Percentiles rank a stretch among this genome's conserved stretches.
These are phyloP conservation scores for Calocybe cyanea DNA, from an alignment of 768 basidiomycete species.

Conservation along the genomic window DNA sequence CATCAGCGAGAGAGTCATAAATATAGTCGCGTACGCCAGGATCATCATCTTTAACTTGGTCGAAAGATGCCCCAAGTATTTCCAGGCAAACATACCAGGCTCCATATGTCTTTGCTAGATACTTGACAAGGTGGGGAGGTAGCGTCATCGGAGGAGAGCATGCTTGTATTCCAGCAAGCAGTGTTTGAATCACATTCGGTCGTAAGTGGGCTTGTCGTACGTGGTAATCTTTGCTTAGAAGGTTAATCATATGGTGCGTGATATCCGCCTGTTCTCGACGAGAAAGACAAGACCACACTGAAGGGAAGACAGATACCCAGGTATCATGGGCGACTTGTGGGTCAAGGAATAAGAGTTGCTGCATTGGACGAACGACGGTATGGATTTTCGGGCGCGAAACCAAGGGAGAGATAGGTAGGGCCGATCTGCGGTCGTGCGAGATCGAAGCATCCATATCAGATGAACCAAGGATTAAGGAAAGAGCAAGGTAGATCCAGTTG, in stretches of 20 bases:
- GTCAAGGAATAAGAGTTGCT: slow-evolving; percentile 81
- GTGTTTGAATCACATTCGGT: slow-evolving; percentile 89
- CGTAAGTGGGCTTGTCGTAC: slow-evolving; percentile 82
- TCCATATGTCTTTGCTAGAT: slow-evolving; percentile 91
- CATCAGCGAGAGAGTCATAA: slow-evolving; percentile 86
- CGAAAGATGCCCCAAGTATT: slow-evolving; percentile 77
- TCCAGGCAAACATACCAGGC: slow-evolving; percentile 94
- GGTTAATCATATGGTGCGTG: slow-evolving; percentile 83
- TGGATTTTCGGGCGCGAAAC: slow-evolving; percentile 43
- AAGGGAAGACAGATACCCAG: slow-evolving; percentile 87
- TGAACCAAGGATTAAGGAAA: slow-evolving; percentile 81
- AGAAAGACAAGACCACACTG: slow-evolving; percentile 81
- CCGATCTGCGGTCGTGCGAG: slow-evolving; percentile 38
- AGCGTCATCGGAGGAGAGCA: slow-evolving; percentile 85
- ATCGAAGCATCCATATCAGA: slow-evolving; percentile 39
- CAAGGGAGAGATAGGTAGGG: slow-evolving; percentile 24
- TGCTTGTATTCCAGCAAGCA: slow-evolving; percentile 80
- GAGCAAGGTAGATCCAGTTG: slow-evolving; percentile 91
- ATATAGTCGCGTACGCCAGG: slow-evolving; percentile 75
- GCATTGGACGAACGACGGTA: slow-evolving; percentile 69
- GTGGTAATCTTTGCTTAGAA: slow-evolving; percentile 93
- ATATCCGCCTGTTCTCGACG: slow-evolving; percentile 86
- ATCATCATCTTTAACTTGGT: slow-evolving; percentile 78
- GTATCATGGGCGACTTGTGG: slow-evolving; percentile 70
- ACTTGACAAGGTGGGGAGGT: slow-evolving; percentile 94